phyloP scores from a whole-genome alignment of 176 grass and related monocot genomes.

The Avena atlantica region DNA sequence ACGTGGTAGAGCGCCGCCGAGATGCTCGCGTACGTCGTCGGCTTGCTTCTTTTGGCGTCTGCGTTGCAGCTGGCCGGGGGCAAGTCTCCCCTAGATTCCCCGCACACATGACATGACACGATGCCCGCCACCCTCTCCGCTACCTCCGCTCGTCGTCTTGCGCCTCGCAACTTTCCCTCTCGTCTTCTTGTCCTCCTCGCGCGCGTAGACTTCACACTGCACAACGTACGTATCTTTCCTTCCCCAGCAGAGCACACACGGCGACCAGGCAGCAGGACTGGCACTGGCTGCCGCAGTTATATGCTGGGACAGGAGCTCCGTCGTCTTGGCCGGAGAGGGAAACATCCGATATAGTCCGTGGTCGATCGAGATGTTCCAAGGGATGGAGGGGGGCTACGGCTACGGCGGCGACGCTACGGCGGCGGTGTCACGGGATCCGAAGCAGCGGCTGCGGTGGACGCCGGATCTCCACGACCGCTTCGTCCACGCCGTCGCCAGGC shows the following conservation, averaged over 20 bases:
- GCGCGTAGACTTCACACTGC: slow-evolving; percentile 25
- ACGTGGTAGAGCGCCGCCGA: background rate
- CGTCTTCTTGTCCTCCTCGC: slow-evolving; percentile 45
- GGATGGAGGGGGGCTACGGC: slow-evolving; percentile 40
- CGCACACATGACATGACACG: slow-evolving; percentile 36
- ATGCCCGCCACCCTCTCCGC: slow-evolving; percentile 40
- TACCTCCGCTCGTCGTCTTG: slow-evolving; percentile 21
- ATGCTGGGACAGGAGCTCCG: slow-evolving; percentile 9
- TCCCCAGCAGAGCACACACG: background rate
- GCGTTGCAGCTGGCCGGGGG: slow-evolving; percentile 24
- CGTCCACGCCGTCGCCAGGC: slow-evolving; percentile 83
- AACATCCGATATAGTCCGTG: background rate
- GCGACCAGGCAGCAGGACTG: background rate
- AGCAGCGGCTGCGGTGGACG: slow-evolving; percentile 86
- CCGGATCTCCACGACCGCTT: slow-evolving; percentile 92
- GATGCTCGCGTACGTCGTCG: slow-evolving; percentile 23
- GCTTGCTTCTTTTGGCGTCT: slow-evolving; percentile 25
- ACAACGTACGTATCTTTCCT: background rate
- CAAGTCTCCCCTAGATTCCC: slow-evolving; percentile 58
- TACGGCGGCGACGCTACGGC: background rate
- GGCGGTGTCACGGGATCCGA: slow-evolving; percentile 57
- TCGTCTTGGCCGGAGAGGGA: background rate
- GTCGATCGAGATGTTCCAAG: slow-evolving; percentile 19
- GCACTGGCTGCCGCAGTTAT: background rate
- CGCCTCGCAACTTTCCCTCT: background rate